Conservation (phyloP, 345 rosid genomes). For the Litchi chinensis region DNA sequence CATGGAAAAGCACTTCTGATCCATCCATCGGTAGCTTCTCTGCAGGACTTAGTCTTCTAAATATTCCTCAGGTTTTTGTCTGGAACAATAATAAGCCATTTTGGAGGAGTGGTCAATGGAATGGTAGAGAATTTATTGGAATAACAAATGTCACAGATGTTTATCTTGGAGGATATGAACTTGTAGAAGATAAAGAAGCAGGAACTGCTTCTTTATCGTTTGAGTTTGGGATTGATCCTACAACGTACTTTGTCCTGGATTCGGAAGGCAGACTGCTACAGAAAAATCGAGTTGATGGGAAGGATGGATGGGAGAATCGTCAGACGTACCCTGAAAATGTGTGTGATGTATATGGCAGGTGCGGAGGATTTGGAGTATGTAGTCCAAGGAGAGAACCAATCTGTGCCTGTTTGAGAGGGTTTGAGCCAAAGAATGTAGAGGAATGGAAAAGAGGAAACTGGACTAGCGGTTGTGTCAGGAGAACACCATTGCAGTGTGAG, state of each 20-base stretch:
- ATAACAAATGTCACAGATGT: constrained; percentile 20
- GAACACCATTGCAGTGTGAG: constrained; percentile 33
- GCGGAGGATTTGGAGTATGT: constrained; percentile 57
- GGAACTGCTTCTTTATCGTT: constrained; percentile 28
- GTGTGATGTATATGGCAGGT: constrained; percentile 50
- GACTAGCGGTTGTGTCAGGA: constrained; percentile 54
- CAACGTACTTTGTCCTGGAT: constrained; percentile 23
- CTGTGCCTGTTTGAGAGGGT: constrained; percentile 60
- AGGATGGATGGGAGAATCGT: constrained; percentile 17
- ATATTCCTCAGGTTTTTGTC: constrained; percentile 38
- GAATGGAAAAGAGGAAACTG: constrained; percentile 53
- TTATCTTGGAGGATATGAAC: constrained; percentile 32
- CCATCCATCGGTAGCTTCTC: constrained; percentile 59
- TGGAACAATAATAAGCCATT: constrained; percentile 44
- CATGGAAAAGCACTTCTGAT: constrained; percentile 54
- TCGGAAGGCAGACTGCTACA: constrained; percentile 34
- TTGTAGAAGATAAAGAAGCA: constrained; percentile 20
- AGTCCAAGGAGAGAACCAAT: constrained; percentile 22
- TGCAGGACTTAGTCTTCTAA: constrained; percentile 28
- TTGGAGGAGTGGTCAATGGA: constrained; percentile 47
- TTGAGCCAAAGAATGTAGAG: constrained; percentile 37
- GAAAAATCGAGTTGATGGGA: constrained; percentile 22
- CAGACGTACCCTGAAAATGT: background rate
- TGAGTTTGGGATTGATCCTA: constrained; percentile 6
- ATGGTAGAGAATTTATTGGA: constrained; percentile 30